Base-by-base conservation (phyloP, 2,329 filamentous ascomycete genomes). In the Colletotrichum tanaceti region DNA sequence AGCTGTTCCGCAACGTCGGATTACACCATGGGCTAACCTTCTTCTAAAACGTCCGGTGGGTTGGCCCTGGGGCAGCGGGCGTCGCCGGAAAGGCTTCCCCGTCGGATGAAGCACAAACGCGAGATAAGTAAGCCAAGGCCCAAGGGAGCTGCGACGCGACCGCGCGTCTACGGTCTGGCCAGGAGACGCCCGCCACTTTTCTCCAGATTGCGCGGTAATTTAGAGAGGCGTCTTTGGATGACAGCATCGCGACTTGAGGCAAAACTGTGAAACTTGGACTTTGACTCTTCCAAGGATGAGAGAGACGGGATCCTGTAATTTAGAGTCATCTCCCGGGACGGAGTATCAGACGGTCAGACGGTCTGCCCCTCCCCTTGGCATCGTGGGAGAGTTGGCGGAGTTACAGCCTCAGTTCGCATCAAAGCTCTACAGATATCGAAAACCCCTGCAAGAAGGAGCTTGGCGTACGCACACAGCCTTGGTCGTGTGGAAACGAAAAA, bases 111-210 rank as follows among this genome's bases (percentile, higher is more conserved):
- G 84, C 85, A 13, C 87, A 89, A 73, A 90, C 93, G 90, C 79
- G 82, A 52, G 82, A 52, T 87, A 90, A 53, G 87, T 93, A 73
- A 92, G 92, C 75, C 81, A 84, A 32, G 76, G 76, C 22, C 75
- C 81, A 84, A 32, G 76, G 76, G 22, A 88, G 88, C 24, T 0
- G 89, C 89, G 39, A 84, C 84, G 32, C 89, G 88, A 0, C 84
- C 77, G 7, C 75, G 83, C 28, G 81, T 82, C n/a, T n/a, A n/a
- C n/a, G n/a, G n/a, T n/a, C 41, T 93, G 91, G 91, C 32, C 86
- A 86, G 67, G 90, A 92, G 75, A 80, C 81, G 0, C 89, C 91
- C 0, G 93, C 0, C 81, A n/a, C 93, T 2, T 93, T 94, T 74
- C 92, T 59, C 93, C 32, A 10, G 32, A 35, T 35, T 10, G 93